A percentile compares a stretch with the other conserved stretches of the same genome.
Evolutionary conservation across 2,329 filamentous ascomycete species (phyloP).

Genomic region (Alternaria sp.): DNA sequence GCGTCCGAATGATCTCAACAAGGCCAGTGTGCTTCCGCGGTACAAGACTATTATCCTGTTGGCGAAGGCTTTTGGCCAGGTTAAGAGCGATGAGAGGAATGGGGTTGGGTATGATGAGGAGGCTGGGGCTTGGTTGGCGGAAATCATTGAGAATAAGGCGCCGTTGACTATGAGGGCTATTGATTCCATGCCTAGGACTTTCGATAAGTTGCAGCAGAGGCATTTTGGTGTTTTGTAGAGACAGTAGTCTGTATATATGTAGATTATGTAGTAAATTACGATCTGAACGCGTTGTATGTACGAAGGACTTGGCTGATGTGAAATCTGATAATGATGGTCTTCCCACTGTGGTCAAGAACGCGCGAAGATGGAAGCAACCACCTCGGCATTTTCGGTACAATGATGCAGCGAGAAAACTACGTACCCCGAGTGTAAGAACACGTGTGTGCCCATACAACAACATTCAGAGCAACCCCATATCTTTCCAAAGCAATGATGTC

Average conservation of each 20-base stretch:
- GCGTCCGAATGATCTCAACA: slow-evolving; percentile 32
- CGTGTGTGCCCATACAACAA: background rate
- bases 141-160: slow-evolving; percentile 43
- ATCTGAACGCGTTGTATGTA: background rate
- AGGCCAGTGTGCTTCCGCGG: slow-evolving; percentile 43
- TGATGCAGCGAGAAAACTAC: background rate
- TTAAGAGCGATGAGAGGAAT: slow-evolving; percentile 45
- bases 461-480: background rate
- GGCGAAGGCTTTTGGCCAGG: slow-evolving; percentile 44
- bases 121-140: slow-evolving; percentile 26
- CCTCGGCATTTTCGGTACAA: background rate
- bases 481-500: background rate
- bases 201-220: slow-evolving; percentile 39
- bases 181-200: slow-evolving; percentile 52
- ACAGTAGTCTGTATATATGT: background rate
- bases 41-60: slow-evolving; percentile 55
- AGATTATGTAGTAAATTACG: background rate
- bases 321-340: too few species aligned
- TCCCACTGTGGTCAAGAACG: too few species aligned
- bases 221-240: slow-evolving; percentile 25
- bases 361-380: too few species aligned
- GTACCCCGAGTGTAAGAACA: background rate
- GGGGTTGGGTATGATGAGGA: slow-evolving; percentile 33
- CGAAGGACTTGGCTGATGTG: too few species aligned
- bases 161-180: slow-evolving; percentile 52